Conservation (phyloP, 2,329 filamentous ascomycete genomes). For the Fusarium verticillioides region DNA sequence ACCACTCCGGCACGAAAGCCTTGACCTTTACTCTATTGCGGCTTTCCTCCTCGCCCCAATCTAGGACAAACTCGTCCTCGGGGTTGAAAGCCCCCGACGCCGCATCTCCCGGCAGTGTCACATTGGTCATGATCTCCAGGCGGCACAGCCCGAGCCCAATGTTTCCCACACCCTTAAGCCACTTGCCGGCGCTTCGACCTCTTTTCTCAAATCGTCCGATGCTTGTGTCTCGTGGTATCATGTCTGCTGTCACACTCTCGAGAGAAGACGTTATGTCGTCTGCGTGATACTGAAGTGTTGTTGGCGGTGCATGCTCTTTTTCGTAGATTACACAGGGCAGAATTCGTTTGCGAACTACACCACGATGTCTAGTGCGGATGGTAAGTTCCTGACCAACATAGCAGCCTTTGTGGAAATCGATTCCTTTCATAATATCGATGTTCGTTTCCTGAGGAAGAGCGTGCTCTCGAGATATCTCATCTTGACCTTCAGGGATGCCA, state of each 20-base stretch:
- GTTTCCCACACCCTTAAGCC: constrained; percentile 82
- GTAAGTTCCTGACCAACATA: constrained; percentile 98
- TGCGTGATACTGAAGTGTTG: constrained; percentile 60
- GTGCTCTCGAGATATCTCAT: constrained; percentile 76
- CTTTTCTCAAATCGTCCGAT: constrained; percentile 65
- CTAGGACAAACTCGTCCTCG: constrained; percentile 70
- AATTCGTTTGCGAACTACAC: constrained; percentile 90
- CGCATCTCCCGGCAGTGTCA: constrained; percentile 75
- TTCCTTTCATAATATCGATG: constrained; percentile 83
- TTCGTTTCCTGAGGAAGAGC: constrained; percentile 90
- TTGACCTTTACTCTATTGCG: constrained; percentile 66
- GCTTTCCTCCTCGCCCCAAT: constrained; percentile 58
- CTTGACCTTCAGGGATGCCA: constrained; percentile 86
- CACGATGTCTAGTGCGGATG: constrained; percentile 93
- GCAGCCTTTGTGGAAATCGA: constrained; percentile 96
- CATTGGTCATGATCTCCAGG: constrained; percentile 89
- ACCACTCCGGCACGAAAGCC: constrained; percentile 87
- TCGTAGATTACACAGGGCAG: constrained; percentile 82
- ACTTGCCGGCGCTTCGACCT: constrained; percentile 82
- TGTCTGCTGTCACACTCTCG: constrained; percentile 47
- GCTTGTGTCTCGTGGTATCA: constrained; percentile 57
- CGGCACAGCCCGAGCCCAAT: constrained; percentile 88
- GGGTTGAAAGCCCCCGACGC: constrained; percentile 70
- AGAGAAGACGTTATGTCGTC: constrained; percentile 37
- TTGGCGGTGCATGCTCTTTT: constrained; percentile 52